Base-by-base conservation (phyloP, 2,329 filamentous ascomycete species). In the Nemania sp. region DNA sequence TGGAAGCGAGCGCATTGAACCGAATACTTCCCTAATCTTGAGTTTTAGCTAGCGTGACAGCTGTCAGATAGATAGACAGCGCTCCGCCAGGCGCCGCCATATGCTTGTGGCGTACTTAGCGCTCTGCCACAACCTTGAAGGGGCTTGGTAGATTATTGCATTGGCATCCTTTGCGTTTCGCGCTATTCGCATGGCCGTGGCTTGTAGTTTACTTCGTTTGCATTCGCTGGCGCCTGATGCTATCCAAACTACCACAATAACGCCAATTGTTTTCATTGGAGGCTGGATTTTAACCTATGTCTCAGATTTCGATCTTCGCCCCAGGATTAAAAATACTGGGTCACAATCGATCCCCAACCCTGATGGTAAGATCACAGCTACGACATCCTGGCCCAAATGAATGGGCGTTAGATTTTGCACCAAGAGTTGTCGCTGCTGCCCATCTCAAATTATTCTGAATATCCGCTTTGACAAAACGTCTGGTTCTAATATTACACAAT, bases 181-280 rank as follows among this genome's bases (percentile, higher is more conserved):
- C n/a, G n/a, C n/a, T n/a, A n/a, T n/a, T n/a, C n/a, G n/a, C n/a
- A n/a, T n/a, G n/a, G n/a, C n/a, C n/a, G n/a, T n/a, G n/a, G n/a
- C n/a, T n/a, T n/a, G n/a, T n/a, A n/a, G n/a, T n/a, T 12, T 12
- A 33, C 15, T 6, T 12, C 30, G 11, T 33, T 19, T 36, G 33
- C 14, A 8, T 19, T 3, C 14, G 20, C 15, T 6, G 31, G 9
- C 6, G 15, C n/a, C 28, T 19, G n/a, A 40, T 30, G 34, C 12
- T 11, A 31, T 9, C 26, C 24, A 48, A 52, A 23, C 52, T 28
- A 31, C 52, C 15, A 30, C 15, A 37, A 30, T 43, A 19, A 20
- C 4, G 6, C 14, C 23, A n/a, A n/a, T 33, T 20, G 7, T 19
- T 6, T 26, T 37, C 17, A 12, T 12, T 0, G 9, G 5, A 4